Evolutionary conservation across 306 rosid genomes (phyloP), one percentile per base, ranked within the genome.

Genomic region (Corylus americana): DNA sequence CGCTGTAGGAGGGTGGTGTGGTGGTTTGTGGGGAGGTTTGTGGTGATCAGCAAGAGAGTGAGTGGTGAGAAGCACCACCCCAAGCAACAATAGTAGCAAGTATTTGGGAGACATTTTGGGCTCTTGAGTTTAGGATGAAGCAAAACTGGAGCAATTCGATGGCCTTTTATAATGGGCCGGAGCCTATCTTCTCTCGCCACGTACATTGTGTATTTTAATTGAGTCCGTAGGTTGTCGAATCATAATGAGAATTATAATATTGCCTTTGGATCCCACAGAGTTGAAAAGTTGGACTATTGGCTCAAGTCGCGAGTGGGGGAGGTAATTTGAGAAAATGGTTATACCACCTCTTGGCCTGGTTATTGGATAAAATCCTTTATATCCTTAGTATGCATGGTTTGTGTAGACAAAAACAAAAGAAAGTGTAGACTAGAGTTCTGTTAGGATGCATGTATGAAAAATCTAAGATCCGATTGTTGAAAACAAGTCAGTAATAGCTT

Each of bases 51-150:
- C 86, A 17, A 79, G 67, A 49, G 84, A 55, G 47, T 44, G 44
- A 59, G 84, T 29, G 77, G 82, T 18, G 63, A 80, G 73, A 42
- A 85, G 50, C 81, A 75, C 82, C 80, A 83, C 83, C 79, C 74
- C 88, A 13, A 85, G 57, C 63, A 85, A 22, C 25, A 85, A 58
- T 29, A 66, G 4, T 22, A 82, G 70, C 44, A 79, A 11, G 17
- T 62, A 64, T 4, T 64, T 67, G 58, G 74, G 14, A 55, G 83
- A 70, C 86, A 85, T 84, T 73, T 18, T 44, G 13, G 25, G 72
- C 55, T 31, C 62, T 8, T 20, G 3, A 10, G 11, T 63, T 5
- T 48, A 37, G 13, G 63, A 42, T 27, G 35, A 13, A 63, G 25
- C 58, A 55, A 42, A 73, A 67, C 13, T n/a, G 16, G 73, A 18